These are phyloP conservation scores for Globisporangium echinulatum DNA, from an alignment of 352 stramenopile genomes.

Conservation along the genomic window DNA sequence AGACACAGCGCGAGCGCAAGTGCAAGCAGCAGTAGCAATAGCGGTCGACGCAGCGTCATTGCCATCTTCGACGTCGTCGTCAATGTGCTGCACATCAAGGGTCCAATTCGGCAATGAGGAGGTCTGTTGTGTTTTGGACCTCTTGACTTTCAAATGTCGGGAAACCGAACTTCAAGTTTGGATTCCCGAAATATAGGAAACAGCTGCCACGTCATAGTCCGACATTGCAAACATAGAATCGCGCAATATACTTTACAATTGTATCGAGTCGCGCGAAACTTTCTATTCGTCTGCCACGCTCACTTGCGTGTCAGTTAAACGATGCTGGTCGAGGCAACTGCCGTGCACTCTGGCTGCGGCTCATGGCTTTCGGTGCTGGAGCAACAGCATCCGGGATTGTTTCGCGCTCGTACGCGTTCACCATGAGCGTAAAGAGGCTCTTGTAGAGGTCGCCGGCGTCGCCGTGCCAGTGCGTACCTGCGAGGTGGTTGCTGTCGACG, in stretches of 20 bases:
- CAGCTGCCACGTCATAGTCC: too few species aligned
- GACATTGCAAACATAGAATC: too few species aligned
- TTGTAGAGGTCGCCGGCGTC: constrained; percentile 57
- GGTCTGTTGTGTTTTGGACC: too few species aligned
- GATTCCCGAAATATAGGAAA: too few species aligned
- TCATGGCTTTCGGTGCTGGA: background rate
- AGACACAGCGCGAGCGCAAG: background rate
- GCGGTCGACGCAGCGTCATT: background rate
- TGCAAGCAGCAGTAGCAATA: background rate
- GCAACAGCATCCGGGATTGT: background rate
- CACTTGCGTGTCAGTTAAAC: constrained; percentile 2
- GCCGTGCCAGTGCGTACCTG: constrained; percentile 61
- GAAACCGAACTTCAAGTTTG: too few species aligned
- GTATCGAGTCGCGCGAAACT: too few species aligned
- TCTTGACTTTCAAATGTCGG: too few species aligned
- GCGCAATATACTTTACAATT: too few species aligned
- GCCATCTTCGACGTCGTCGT: background rate
- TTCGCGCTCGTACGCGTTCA: constrained; percentile 48
- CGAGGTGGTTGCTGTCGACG: constrained; percentile 68
- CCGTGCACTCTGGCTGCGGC: constrained; percentile 3
- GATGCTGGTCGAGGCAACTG: constrained; percentile 5
- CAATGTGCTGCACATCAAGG: too few species aligned
- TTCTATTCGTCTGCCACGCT: too few species aligned
- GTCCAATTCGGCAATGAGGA: too few species aligned
- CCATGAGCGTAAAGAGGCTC: constrained; percentile 66